phyloP scores from a whole-genome alignment of 306 rosid species.

The Mimosa pudica region DNA sequence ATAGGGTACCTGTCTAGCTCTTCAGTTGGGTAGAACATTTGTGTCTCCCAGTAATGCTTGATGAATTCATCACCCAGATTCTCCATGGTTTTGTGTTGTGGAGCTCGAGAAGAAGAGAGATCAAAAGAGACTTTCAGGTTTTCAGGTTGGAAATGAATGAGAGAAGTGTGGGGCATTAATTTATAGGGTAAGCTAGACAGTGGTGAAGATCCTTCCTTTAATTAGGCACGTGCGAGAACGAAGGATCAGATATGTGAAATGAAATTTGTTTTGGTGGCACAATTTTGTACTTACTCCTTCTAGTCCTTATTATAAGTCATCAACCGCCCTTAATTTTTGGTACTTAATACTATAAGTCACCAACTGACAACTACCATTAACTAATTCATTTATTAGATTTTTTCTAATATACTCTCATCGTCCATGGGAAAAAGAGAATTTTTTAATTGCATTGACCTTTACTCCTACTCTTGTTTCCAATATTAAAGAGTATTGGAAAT shows the following conservation, averaged over 20 bases:
- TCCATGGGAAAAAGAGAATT: no score
- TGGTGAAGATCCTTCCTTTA: background rate
- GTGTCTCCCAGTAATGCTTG: slow-evolving; percentile 50
- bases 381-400: no score
- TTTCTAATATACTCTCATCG: no score
- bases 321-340: no score
- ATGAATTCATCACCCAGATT: slow-evolving; percentile 51
- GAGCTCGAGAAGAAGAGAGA: background rate
- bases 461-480: no score
- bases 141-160: background rate
- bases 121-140: background rate
- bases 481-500: no score
- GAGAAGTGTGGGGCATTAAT: background rate
- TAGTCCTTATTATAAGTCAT: no score
- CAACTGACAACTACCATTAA: no score
- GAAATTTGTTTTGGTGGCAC: background rate
- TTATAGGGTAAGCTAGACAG: background rate
- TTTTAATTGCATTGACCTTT: no score
- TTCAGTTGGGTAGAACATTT: background rate
- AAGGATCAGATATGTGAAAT: background rate
- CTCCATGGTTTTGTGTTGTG: slow-evolving; percentile 43
- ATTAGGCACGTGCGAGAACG: slow-evolving; percentile 11
- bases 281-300: background rate
- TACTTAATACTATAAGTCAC: no score
- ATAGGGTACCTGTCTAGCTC: slow-evolving; percentile 32